Percentiles rank a stretch among this genome's conserved stretches.
These are phyloP conservation scores for Grifola frondosa DNA, from an alignment of 1,284 basidiomycete genomes.

Conservation along the genomic window DNA sequence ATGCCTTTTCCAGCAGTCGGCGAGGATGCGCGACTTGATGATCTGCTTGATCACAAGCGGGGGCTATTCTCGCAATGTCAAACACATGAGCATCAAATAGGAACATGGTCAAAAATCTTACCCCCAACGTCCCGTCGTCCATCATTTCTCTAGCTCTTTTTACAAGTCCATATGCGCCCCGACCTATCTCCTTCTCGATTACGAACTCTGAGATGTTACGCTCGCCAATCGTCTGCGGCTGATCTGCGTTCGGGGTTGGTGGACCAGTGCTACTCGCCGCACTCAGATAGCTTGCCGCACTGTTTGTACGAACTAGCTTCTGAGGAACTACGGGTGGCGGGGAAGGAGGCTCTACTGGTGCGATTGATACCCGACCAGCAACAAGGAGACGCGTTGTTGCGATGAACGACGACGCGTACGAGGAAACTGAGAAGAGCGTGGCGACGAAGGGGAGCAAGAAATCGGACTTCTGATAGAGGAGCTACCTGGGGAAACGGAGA, in stretches of 20 bases:
- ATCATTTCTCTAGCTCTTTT: conserved; percentile 85
- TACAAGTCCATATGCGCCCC: conserved; percentile 97
- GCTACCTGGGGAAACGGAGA: conserved; percentile 11
- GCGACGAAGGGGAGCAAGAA: conserved; percentile 41
- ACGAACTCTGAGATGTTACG: conserved; percentile 77
- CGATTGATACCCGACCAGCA: conserved; percentile 74
- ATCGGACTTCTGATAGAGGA: conserved; percentile 25
- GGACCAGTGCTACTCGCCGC: conserved; percentile 57
- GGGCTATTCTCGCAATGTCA: conserved; percentile 41
- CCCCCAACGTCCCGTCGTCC: conserved; percentile 76
- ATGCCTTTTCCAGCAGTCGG: conserved; percentile 99
- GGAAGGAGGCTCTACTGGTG: conserved; percentile 66
- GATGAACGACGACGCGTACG: conserved; percentile 74
- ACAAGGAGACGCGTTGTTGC: conserved; percentile 80
- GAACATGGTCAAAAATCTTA: conserved; percentile 42
- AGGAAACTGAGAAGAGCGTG: conserved; percentile 36
- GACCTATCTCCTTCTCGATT: conserved; percentile 85
- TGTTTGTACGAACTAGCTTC: conserved; percentile 59
- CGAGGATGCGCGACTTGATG: conserved; percentile 96
- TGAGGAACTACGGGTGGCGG: conserved; percentile 57
- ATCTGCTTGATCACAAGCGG: conserved; percentile 95
- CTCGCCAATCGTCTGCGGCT: conserved; percentile 52
- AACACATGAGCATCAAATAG: conserved; percentile 3
- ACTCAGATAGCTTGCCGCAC: conserved; percentile 61
- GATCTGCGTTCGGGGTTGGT: conserved; percentile 54